Evolutionary conservation across 306 rosid species (phyloP).

Genomic region (Crotalaria pallida): DNA sequence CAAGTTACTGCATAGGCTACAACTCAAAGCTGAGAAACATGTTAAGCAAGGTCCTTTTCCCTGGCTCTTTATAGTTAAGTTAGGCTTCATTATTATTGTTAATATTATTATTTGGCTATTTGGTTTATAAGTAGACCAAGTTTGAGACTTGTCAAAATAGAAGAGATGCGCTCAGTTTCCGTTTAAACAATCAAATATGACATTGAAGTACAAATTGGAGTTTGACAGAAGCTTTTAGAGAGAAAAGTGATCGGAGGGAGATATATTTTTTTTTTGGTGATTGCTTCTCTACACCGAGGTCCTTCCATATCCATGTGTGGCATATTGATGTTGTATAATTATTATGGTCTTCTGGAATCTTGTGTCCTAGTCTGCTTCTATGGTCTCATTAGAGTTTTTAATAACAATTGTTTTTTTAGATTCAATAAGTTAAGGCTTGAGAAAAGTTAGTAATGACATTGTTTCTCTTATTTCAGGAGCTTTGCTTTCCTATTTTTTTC

Average conservation of each 20-base stretch:
- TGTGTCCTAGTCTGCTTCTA: too few relatives aligned
- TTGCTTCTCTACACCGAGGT: not conserved
- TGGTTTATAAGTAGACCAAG: not conserved
- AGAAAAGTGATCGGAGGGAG: not conserved
- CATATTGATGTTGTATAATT: not conserved
- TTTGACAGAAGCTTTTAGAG: too few relatives aligned
- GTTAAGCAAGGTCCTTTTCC: not conserved
- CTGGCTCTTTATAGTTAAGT: not conserved
- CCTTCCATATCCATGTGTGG: too few relatives aligned
- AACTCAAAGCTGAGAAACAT: not conserved
- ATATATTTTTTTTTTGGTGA: not conserved
- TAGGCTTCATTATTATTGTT: too few relatives aligned
- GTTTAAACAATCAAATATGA: not conserved
- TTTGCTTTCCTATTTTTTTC: too few relatives aligned
- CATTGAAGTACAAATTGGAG: not conserved
- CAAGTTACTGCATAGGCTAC: slow-evolving; percentile 11
- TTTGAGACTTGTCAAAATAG: not conserved
- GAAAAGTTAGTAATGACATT: too few relatives aligned
- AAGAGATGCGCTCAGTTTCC: not conserved
- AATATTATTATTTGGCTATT: not conserved
- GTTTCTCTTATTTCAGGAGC: too few relatives aligned
- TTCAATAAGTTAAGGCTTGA: too few relatives aligned
- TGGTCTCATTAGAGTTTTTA: too few relatives aligned
- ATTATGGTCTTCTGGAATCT: too few relatives aligned
- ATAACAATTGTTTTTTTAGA: too few relatives aligned